Evolutionary conservation across 441 rosid species (phyloP).

Genomic region (Erysimum cheiri): DNA sequence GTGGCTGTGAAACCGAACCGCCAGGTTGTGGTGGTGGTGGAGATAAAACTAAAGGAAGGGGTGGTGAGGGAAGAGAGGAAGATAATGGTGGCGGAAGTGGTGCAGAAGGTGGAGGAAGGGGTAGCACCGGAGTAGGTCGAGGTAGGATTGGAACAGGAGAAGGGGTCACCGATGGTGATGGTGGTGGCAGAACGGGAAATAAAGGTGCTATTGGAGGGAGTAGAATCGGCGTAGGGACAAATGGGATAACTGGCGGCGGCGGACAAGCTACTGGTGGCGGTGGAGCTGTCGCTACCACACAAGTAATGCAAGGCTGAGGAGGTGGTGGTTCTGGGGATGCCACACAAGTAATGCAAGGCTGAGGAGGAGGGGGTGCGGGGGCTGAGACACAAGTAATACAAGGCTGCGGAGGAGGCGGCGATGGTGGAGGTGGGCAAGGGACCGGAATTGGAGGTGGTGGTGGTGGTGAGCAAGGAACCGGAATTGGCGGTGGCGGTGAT

Average conservation of each 20-base stretch:
- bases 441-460: conserved; percentile 22
- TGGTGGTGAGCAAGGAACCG: background rate
- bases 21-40: conserved; percentile 38
- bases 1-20: conserved; percentile 33
- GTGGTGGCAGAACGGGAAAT: conserved; percentile 30
- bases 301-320: conserved; percentile 31
- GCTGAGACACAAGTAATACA: background rate
- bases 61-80: conserved; percentile 40
- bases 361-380: conserved; percentile 22
- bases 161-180: conserved; percentile 32
- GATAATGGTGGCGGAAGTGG: conserved; percentile 40
- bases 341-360: conserved; percentile 37
- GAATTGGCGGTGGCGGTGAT: conserved; percentile 28
- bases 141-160: conserved; percentile 27
- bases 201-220: conserved; percentile 36
- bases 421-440: conserved; percentile 38
- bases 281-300: conserved; percentile 16
- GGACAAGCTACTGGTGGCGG: conserved; percentile 31
- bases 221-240: conserved; percentile 34
- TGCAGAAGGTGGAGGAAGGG: conserved; percentile 37
- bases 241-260: conserved; percentile 22
- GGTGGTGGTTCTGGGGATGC: conserved; percentile 26
- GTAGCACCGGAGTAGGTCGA: conserved; percentile 32
- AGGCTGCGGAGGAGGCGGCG: background rate
- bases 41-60: conserved; percentile 34